A percentile compares a stretch with the other conserved stretches of the same genome.
These are phyloP conservation scores for Diaporthe sp. DNA, from an alignment of 2,329 filamentous ascomycete species.

Conservation along the genomic window DNA sequence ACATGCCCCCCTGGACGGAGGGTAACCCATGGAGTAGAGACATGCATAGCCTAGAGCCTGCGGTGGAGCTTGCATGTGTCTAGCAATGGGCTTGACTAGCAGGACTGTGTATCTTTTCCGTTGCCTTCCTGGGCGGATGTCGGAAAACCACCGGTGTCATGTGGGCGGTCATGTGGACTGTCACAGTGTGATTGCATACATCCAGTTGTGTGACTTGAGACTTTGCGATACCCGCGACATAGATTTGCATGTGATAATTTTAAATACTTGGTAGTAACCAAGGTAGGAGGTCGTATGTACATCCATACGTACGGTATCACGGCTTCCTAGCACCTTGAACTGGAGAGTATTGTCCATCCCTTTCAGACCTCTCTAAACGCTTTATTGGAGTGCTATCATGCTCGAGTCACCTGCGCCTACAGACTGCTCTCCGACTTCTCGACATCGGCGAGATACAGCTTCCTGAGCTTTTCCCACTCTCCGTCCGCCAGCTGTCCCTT, in stretches of 20 bases:
- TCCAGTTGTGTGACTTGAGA: background rate
- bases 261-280: background rate
- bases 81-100: background rate
- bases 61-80: background rate
- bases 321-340: background rate
- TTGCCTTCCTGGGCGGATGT: background rate
- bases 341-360: background rate
- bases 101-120: background rate
- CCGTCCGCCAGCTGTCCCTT: slow-evolving; percentile 67
- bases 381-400: background rate
- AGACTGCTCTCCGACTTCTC: slow-evolving; percentile 44
- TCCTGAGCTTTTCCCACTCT: slow-evolving; percentile 66
- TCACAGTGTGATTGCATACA: background rate
- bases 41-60: background rate
- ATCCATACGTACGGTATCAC: background rate
- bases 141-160: background rate
- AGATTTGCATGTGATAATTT: background rate
- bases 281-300: background rate
- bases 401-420: background rate
- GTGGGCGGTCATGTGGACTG: background rate
- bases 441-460: slow-evolving; percentile 51
- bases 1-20: background rate
- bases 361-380: background rate
- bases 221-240: background rate
- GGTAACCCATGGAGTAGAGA: background rate